A percentile compares a stretch with the other conserved stretches of the same genome.
Conservation (phyloP, 805 yeast species). For the Kodamaea nitidulidarum region DNA sequence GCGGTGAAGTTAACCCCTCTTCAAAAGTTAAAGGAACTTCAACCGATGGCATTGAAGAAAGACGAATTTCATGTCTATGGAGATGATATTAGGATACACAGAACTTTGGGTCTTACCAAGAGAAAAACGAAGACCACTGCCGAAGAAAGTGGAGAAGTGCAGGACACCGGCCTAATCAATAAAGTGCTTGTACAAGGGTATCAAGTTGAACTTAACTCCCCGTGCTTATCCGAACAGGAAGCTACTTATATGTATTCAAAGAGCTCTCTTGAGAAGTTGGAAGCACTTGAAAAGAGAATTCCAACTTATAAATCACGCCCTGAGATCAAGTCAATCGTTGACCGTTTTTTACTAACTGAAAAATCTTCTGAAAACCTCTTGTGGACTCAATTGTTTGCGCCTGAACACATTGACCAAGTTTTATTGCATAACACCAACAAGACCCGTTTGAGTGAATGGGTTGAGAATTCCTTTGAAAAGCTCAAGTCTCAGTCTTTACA, state of each 20-base stretch:
- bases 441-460: conserved; percentile 33
- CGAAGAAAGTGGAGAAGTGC: too few relatives aligned
- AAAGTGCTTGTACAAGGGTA: too few relatives aligned
- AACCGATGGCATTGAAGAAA: conserved; percentile 26
- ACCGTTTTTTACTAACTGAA: conserved; percentile 3
- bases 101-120: not conserved
- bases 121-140: too few relatives aligned
- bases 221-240: too few relatives aligned
- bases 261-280: conserved; percentile 12
- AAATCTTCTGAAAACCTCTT: conserved; percentile 3
- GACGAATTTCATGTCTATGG: conserved; percentile 30
- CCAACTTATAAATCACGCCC: conserved; percentile 12
- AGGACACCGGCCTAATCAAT: too few relatives aligned
- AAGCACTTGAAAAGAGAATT: conserved; percentile 7
- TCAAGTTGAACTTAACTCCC: too few relatives aligned
- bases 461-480: conserved; percentile 34
- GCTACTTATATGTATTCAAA: too few relatives aligned
- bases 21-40: conserved; percentile 29
- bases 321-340: conserved; percentile 11
- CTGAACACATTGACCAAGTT: conserved; percentile 30
- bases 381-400: conserved; percentile 48
- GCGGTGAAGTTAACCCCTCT: conserved; percentile 25
- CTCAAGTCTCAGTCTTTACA: conserved; percentile 28
- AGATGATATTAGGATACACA: not conserved
- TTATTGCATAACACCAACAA: conserved; percentile 26